A percentile compares a stretch with the other conserved stretches of the same genome.
phyloP scores from a whole-genome alignment of 495 filamentous ascomycete genomes.

The Neurospora intermedia region DNA sequence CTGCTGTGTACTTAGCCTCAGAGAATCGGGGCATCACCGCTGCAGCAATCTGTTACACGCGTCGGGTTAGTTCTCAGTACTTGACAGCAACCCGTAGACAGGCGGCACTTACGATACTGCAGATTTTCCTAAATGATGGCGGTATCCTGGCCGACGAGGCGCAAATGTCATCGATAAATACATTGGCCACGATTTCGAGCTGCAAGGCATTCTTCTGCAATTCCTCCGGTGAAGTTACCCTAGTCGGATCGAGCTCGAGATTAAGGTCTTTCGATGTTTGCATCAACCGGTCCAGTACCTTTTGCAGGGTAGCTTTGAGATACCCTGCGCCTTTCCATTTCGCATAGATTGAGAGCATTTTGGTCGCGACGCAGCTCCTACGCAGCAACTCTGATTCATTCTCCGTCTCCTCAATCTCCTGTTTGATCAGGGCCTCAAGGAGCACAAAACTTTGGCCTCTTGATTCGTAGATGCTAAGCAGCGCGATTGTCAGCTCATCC shows the following conservation, averaged over 20 bases:
- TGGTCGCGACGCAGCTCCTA: slow-evolving; percentile 55
- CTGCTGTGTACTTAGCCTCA: slow-evolving; percentile 60
- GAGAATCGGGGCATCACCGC: slow-evolving; percentile 49
- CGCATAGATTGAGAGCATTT: slow-evolving; percentile 57
- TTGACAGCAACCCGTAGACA: neutral
- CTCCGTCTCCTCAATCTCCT: slow-evolving; percentile 56
- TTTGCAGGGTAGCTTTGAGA: slow-evolving; percentile 51
- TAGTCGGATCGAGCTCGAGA: slow-evolving; percentile 52
- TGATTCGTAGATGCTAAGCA: slow-evolving; percentile 57
- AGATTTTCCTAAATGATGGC: slow-evolving; percentile 51
- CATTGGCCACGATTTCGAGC: slow-evolving; percentile 48
- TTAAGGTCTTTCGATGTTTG: slow-evolving; percentile 49
- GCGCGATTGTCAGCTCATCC: slow-evolving; percentile 52
- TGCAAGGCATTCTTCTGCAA: slow-evolving; percentile 49
- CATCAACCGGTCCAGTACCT: slow-evolving; percentile 50
- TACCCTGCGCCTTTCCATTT: slow-evolving; percentile 57
- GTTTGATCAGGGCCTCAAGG: slow-evolving; percentile 52
- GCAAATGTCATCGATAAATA: slow-evolving; percentile 57
- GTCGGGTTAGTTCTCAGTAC: neutral
- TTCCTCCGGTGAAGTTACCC: slow-evolving; percentile 45
- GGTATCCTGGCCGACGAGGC: slow-evolving; percentile 49
- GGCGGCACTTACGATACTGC: slow-evolving; percentile 39
- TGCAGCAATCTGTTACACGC: slow-evolving; percentile 35
- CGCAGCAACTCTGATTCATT: slow-evolving; percentile 53
- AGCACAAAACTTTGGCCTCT: slow-evolving; percentile 48